Evolutionary conservation across 768 basidiomycete genomes (phyloP).

Genomic region (Lactifluus subvellereus): DNA sequence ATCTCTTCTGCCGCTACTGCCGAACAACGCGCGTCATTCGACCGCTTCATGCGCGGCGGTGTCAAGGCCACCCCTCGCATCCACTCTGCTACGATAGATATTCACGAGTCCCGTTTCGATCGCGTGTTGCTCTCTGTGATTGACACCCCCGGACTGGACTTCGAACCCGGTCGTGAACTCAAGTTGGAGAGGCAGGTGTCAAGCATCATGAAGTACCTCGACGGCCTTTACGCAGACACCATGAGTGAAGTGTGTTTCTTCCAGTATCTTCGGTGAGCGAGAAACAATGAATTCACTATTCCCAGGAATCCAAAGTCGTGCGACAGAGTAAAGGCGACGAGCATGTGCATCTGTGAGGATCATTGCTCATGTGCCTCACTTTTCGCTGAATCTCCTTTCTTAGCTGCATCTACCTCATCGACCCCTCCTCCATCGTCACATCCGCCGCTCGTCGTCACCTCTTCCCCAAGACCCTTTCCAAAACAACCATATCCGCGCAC

Average conservation of each 20-base stretch:
- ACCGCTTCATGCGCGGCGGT: conserved; percentile 56
- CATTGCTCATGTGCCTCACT: not conserved
- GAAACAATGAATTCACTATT: not conserved
- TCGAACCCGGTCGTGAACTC: conserved; percentile 63
- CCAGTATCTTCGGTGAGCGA: not conserved
- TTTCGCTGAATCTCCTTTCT: not conserved
- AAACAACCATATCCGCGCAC: conserved; percentile 53
- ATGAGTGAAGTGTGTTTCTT: conserved; percentile 65
- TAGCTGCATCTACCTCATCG: conserved; percentile 83
- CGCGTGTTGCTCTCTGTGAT: conserved; percentile 73
- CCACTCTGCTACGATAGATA: conserved; percentile 68
- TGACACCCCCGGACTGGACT: conserved; percentile 83
- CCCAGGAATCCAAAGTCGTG: conserved; percentile 81
- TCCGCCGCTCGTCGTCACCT: conserved; percentile 46
- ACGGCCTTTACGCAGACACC: conserved; percentile 77
- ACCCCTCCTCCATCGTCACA: conserved; percentile 65
- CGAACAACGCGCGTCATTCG: conserved; percentile 62
- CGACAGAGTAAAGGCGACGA: conserved; percentile 85
- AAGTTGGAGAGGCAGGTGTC: conserved; percentile 77
- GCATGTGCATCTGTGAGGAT: conserved; percentile 77
- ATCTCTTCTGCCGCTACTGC: conserved; percentile 70
- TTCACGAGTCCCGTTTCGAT: conserved; percentile 79
- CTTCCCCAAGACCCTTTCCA: conserved; percentile 57
- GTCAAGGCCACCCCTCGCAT: conserved; percentile 58
- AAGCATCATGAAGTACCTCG: conserved; percentile 67